Conservation (phyloP, 257 asterid species). For the Lycium ferocissimum region DNA sequence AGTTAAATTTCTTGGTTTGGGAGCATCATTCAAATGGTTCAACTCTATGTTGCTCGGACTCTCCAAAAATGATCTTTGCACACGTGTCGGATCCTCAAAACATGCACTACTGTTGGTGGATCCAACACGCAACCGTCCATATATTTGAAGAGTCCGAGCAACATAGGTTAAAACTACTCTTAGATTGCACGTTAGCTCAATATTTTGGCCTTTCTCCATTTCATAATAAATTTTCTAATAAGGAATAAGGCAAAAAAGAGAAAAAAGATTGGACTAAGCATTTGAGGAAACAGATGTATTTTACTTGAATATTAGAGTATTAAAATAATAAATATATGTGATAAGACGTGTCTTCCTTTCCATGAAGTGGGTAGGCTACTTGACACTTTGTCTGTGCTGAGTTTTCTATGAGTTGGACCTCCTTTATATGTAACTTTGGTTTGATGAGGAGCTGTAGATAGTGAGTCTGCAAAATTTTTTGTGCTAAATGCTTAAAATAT, state of each 20-base stretch:
- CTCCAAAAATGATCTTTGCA: too few species aligned
- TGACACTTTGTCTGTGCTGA: background rate
- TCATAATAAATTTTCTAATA: background rate
- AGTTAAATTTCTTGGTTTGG: background rate
- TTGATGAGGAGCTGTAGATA: background rate
- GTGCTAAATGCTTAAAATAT: background rate
- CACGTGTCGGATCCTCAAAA: too few species aligned
- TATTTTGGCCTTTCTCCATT: conserved; percentile 20
- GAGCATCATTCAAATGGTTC: background rate
- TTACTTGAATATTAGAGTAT: conserved; percentile 10
- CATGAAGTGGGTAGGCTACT: background rate
- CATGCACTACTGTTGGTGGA: too few species aligned
- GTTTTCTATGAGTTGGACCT: background rate
- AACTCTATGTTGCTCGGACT: too few species aligned
- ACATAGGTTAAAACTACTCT: background rate
- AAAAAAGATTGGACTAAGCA: background rate
- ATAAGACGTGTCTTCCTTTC: background rate
- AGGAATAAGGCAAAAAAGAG: background rate
- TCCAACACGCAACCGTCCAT: too few species aligned
- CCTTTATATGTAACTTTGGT: background rate
- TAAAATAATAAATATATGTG: background rate
- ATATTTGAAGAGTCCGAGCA: too few species aligned
- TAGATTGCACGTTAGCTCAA: background rate
- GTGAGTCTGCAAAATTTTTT: background rate
- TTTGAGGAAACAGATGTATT: background rate